Evolutionary conservation across 768 basidiomycete species (phyloP), one percentile per base, ranked within the genome.

Genomic region (Lyophyllum atratum): DNA sequence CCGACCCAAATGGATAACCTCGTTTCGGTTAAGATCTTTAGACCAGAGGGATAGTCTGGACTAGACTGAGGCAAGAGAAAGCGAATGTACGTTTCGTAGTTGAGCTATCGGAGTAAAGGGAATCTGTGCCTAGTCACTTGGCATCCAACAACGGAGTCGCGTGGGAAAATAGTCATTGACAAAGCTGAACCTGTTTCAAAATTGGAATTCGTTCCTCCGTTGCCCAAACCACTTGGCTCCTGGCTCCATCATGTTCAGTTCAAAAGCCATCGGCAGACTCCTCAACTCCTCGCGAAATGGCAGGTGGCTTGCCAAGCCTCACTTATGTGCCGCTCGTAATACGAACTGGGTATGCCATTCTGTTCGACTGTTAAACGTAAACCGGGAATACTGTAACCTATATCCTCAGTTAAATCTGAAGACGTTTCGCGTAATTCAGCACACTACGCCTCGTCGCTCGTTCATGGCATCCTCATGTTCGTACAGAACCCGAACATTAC

Each of bases 401-500:
- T 5, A 11, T 26, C 40, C 17, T n/a, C 22, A 43, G 40, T 8
- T 10, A 19, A 25, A 7, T 52, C 9, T n/a, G n/a, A 52, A 26
- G 33, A 22, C 31, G 21, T 22, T 34, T 26, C 39, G 51, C 28
- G 11, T 19, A n/a, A 22, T 19, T 17, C 33, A 51, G 17, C n/a
- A 43, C 15, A 17, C n/a, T 21, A 24, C 31, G 22, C 42, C 19
- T 12, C 40, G 11, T 25, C 43, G 42, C 17, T 42, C 45, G 14
- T 58, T 61, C 52, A 54, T 42, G 28, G 14, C 49, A 12, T 53
- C 51, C 28, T 40, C 33, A 17, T 10, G 26, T 3, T 15, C 26
- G 10, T 43, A 52, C 52, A 11, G 21, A 19, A 44, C 48, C 12
- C 48, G n/a, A 12, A 34, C 48, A 8, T 19, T 49, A 15, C 19